Evolutionary conservation across 2,329 filamentous ascomycete genomes (phyloP).

Genomic region (Aureobasidium uvarum): DNA sequence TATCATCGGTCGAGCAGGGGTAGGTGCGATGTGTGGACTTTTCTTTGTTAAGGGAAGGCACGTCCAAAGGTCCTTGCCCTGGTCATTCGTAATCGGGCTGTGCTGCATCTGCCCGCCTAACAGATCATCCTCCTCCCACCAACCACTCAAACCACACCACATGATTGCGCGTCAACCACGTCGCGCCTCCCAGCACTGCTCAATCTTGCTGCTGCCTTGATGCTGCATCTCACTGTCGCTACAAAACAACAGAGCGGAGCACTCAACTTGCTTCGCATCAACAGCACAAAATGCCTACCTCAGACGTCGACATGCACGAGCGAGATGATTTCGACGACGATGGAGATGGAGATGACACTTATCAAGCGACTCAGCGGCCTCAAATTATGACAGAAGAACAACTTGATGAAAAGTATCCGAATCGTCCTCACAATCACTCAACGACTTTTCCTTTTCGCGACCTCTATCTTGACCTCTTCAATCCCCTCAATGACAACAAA

Average conservation of each 20-base stretch:
- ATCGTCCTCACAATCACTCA: constrained; percentile 75
- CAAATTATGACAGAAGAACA: constrained; percentile 46
- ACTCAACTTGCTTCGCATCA: constrained; percentile 22
- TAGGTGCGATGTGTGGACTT: not conserved
- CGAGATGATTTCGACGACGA: constrained; percentile 49
- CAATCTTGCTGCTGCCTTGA: constrained; percentile 4
- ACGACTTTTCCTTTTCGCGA: constrained; percentile 80
- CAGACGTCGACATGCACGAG: constrained; percentile 42
- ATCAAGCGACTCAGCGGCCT: constrained; percentile 37
- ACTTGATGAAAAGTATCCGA: constrained; percentile 64
- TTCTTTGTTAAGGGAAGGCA: constrained; percentile 9
- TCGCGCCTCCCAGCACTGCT: not conserved
- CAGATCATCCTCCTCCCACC: not conserved
- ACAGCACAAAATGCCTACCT: constrained; percentile 34
- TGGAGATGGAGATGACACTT: constrained; percentile 45
- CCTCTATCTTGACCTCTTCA: constrained; percentile 74
- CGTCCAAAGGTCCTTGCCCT: not conserved
- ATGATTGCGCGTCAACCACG: constrained; percentile 3
- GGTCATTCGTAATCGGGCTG: constrained; percentile 1
- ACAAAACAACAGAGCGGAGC: not conserved
- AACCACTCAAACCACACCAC: not conserved
- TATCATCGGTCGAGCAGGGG: not conserved
- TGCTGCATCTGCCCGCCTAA: not conserved
- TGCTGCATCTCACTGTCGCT: not conserved
- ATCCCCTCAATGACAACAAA: constrained; percentile 74